phyloP scores from a whole-genome alignment of 2,329 filamentous ascomycete genomes.

The Exserohilum rostratum region DNA sequence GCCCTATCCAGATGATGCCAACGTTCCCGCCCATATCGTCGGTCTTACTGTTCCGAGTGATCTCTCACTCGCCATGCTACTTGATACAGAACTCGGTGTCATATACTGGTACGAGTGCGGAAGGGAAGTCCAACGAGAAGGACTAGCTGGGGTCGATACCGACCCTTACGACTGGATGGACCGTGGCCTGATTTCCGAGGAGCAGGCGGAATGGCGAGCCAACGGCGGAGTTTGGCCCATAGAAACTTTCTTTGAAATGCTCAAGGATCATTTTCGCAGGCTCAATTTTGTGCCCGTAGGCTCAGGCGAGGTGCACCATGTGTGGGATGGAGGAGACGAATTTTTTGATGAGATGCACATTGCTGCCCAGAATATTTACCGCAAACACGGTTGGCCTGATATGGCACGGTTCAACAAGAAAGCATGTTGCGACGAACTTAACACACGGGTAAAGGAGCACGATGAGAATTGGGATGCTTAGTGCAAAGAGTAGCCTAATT shows the following conservation, averaged over 20 bases:
- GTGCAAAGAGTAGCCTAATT: no score
- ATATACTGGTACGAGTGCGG: slow-evolving; percentile 15
- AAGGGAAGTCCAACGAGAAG: background rate
- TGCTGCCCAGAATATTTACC: slow-evolving; percentile 15
- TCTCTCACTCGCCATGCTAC: no score
- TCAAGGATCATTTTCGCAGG: slow-evolving; percentile 12
- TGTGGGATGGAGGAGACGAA: background rate
- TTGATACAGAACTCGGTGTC: slow-evolving; percentile 16
- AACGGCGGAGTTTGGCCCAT: slow-evolving; percentile 14
- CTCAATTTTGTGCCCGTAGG: slow-evolving; percentile 15
- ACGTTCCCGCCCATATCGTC: slow-evolving; percentile 16
- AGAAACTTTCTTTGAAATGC: slow-evolving; percentile 17
- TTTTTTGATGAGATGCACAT: slow-evolving; percentile 4
- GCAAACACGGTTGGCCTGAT: slow-evolving; percentile 18
- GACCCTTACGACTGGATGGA: slow-evolving; percentile 6
- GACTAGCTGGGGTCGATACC: background rate
- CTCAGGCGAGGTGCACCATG: background rate
- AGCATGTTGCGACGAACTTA: slow-evolving; percentile 3
- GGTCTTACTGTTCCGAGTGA: slow-evolving; percentile 16
- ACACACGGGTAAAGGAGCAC: no score
- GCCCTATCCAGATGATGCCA: background rate
- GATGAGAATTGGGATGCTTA: no score
- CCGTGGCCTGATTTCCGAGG: background rate
- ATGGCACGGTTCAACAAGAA: slow-evolving; percentile 6
- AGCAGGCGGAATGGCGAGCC: slow-evolving; percentile 15